Evolutionary conservation across 139 green algal genomes (phyloP), one percentile per base, ranked within the genome.

Genomic region (Raphidocelis subcapitata): DNA sequence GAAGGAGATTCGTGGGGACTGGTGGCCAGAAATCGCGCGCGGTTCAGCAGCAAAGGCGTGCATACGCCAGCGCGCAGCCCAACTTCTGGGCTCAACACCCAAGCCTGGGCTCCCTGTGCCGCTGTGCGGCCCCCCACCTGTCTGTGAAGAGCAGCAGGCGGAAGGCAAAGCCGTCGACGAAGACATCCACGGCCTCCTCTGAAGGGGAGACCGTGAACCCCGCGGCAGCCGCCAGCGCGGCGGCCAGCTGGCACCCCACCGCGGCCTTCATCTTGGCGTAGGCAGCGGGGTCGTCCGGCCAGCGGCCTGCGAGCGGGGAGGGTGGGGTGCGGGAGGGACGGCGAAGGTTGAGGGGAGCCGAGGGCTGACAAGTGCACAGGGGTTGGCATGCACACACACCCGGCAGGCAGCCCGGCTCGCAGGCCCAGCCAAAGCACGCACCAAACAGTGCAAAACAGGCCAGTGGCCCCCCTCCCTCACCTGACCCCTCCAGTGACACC

Each of bases 91-190:
- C n/a, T n/a, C n/a, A n/a, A n/a, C n/a, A n/a, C n/a, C n/a, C n/a
- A n/a, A n/a, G n/a, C n/a, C n/a, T n/a, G n/a, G n/a, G n/a, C n/a
- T n/a, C n/a, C n/a, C n/a, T n/a, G n/a, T n/a, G n/a, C n/a, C n/a
- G n/a, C n/a, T n/a, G n/a, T n/a, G n/a, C n/a, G n/a, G n/a, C n/a
- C n/a, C n/a, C n/a, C 24, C 37, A 79, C 59, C 74, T 70, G 63
- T 89, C 88, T 2, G 77, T 81, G 65, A 75, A 81, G 29, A 95
- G 83, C 37, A 83, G 66, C 24, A 96, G 79, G 23, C 85, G 82
- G 76, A 94, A 91, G 26, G 85, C 91, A 72, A 92, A 95, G 51
- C 91, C 91, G 51, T 95, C 86, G 12, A 77, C 64, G 4, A 94
- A 65, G 3, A 95, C 87, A 32, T 95, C 90, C 15, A 96, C 65